These are phyloP conservation scores for Russula virescens DNA, from an alignment of 768 basidiomycete species.

Conservation along the genomic window DNA sequence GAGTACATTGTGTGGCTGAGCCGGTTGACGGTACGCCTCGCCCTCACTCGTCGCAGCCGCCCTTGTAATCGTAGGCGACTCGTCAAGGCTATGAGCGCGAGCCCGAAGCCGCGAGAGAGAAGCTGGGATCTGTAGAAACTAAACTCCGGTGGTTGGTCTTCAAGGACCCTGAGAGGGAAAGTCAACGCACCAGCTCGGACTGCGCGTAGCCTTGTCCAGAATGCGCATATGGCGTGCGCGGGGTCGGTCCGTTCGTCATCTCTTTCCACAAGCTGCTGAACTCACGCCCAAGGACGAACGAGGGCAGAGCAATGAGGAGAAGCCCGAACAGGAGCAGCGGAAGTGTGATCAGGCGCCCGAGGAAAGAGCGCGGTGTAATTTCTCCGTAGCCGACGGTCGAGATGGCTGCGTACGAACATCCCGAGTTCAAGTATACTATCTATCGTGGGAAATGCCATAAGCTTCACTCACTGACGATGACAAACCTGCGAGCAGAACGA, in stretches of 20 bases:
- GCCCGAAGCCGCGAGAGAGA: constrained; percentile 4
- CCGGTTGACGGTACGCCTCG: constrained; percentile 53
- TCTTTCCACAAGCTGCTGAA: constrained; percentile 88
- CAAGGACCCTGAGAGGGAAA: not conserved
- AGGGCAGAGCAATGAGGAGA: constrained; percentile 83
- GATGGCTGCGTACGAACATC: constrained; percentile 47
- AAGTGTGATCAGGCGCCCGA: constrained; percentile 81
- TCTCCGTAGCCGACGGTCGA: constrained; percentile 91
- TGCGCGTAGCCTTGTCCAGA: not conserved
- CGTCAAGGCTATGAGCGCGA: not conserved
- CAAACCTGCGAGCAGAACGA: constrained; percentile 45
- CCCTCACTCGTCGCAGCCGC: constrained; percentile 30
- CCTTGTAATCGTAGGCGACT: not conserved
- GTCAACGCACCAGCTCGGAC: not conserved
- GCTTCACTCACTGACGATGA: constrained; percentile 62
- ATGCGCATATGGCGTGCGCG: not conserved
- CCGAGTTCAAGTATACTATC: not conserved
- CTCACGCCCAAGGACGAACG: constrained; percentile 87
- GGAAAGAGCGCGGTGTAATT: constrained; percentile 79
- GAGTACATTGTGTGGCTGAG: constrained; percentile 61
- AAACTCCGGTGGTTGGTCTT: not conserved
- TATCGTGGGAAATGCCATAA: not conserved
- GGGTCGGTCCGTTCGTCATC: constrained; percentile 43
- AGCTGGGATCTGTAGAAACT: not conserved
- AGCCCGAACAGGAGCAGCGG: constrained; percentile 85